Evolutionary conservation across 352 stramenopile genomes (phyloP), one percentile per base, ranked within the genome.

Genomic region (Phytophthora ramorum): DNA sequence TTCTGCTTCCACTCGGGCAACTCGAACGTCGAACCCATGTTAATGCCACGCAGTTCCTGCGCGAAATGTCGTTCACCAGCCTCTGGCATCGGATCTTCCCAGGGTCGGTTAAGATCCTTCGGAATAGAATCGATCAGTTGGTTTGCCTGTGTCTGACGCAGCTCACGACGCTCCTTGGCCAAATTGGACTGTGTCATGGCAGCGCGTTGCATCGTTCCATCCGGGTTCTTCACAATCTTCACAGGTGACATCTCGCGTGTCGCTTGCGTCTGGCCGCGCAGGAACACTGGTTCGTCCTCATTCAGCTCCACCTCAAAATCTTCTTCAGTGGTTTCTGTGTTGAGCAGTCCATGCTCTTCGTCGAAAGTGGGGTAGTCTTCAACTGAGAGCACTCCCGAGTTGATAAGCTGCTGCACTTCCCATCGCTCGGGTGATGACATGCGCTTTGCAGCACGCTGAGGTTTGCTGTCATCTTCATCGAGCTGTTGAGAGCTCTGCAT

Each of bases 151-250:
- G 96, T 97, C 69, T 99, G 93, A 22, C 96, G 93, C 26, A 99
- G 70, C 75, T 99, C 97, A 28, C 97, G 87, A 12, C 98, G 89
- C 73, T 99, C 98, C 66, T 99, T 99, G 0, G 97, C 94, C 52
- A 99, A 80, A 19, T 91, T 97, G 7, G 84, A 92, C 75, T 99
- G 97, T 48, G 97, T 98, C 86, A 99, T 97, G 0, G 98, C 98
- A 0, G 97, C 98, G 10, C 98, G 89, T 70, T 99, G 95, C 68
- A 99, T 86, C 8, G 93, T 98, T 32, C 98, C 98, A 76, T 99
- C 98, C 1, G 98, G 98, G 76, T 99, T 99, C 69, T 99, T 99
- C 2, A 99, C 96, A 74, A 99, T 99, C 50, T 98, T 98, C 8
- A 99, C 85, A 0, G 98, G 98, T 44, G 95, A 97, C 30, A 99